Base-by-base conservation (phyloP, 2,329 filamentous ascomycete species). In the Fusarium sp. region DNA sequence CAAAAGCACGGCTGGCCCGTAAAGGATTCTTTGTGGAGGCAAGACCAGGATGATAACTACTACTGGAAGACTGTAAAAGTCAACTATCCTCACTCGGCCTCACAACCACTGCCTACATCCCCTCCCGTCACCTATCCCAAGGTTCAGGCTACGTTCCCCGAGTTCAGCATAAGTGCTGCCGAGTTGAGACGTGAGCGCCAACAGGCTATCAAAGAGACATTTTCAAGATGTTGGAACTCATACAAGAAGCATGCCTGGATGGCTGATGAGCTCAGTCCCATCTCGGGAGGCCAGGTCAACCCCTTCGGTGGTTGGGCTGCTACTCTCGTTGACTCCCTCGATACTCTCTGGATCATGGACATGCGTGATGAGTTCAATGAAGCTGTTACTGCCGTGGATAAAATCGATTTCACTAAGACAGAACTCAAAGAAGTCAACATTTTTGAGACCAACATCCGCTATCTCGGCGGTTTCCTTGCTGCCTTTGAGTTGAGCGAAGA, bases 271-370 rank as follows among this genome's bases (percentile, higher is more conserved):
- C 80, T 92, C 55, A 81, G 82, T 30, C 90, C 90, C 5, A 72
- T 91, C 12, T 83, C 83, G 18, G 88, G 84, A 13, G 73, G 77
- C 3, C 80, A 78, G 50, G 83, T 84, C 46, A 84, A 90, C 71
- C 85, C 87, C 34, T 91, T 90, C 78, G 88, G 87, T 16, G 90
- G 89, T 25, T 91, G 89, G 89, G 88, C 87, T 9, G 89, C 89
- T 7, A 91, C 89, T 8, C 80, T 91, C 59, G 88, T 91, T n/a
- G 89, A 91, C 75, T 81, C 87, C 4, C 82, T 92, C 55, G 91
- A 93, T 75, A 89, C 88, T n/a, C 81, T 93, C 16, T 92, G 90
- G 90, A 90, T 93, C 68, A 89, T 93, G 86, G 90, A 86, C 6
- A 71, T 92, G 75, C 85, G 84, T 66, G 81, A 86, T 1, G 90